Conservation (phyloP, 768 basidiomycete species). For the Boletus tylopilopsis region DNA sequence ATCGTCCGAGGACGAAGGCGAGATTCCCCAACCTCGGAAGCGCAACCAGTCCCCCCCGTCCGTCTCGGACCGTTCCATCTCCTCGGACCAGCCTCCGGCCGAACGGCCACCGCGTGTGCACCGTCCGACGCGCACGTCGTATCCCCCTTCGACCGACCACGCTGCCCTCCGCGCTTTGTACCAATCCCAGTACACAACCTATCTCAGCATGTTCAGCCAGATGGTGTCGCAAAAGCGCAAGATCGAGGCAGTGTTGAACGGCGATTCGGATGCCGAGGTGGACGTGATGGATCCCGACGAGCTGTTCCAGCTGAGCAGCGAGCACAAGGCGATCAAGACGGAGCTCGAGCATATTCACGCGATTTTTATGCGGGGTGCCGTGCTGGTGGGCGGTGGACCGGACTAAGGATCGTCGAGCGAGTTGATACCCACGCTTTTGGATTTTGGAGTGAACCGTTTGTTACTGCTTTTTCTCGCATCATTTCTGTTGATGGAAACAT, state of each 20-base stretch:
- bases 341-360: conserved; percentile 51
- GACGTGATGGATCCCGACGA: conserved; percentile 55
- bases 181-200: conserved; percentile 47
- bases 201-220: conserved; percentile 44
- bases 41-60: conserved; percentile 27
- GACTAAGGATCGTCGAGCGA: conserved; percentile 12
- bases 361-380: conserved; percentile 29
- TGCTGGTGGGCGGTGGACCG: not conserved
- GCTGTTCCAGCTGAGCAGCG: conserved; percentile 39
- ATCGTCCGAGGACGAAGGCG: conserved; percentile 60
- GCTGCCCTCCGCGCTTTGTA: conserved; percentile 52
- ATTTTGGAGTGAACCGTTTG: too few species aligned
- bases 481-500: too few species aligned
- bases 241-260: conserved; percentile 49
- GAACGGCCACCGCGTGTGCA: conserved; percentile 19
- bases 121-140: conserved; percentile 32
- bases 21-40: conserved; percentile 31
- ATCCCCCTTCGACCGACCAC: conserved; percentile 43
- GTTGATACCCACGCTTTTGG: conserved; percentile 2
- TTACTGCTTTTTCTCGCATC: too few species aligned
- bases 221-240: conserved; percentile 48
- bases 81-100: conserved; percentile 16
- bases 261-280: conserved; percentile 52
- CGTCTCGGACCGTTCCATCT: conserved; percentile 20
- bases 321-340: conserved; percentile 45